These are phyloP conservation scores for Ceratocystis alfenasii DNA, from an alignment of 2,329 filamentous ascomycete species.

Conservation along the genomic window DNA sequence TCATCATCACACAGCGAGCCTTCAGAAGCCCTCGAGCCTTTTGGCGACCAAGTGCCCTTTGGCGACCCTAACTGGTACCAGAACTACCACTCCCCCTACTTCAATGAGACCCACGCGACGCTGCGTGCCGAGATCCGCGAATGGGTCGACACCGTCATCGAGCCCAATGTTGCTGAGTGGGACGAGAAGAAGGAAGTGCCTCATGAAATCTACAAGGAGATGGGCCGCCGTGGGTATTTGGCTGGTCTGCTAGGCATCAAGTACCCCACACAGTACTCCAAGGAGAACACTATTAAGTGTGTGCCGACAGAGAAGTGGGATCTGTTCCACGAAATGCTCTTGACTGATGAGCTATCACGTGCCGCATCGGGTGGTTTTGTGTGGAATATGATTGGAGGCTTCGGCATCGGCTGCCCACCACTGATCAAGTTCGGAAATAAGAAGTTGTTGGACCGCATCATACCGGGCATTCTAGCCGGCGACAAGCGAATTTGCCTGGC, in stretches of 20 bases:
- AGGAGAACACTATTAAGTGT: conserved; percentile 56
- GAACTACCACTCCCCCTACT: conserved; percentile 90
- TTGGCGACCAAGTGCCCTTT: conserved; percentile 78
- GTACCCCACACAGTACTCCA: conserved; percentile 65
- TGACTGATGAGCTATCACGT: conserved; percentile 90
- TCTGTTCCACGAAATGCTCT: conserved; percentile 90
- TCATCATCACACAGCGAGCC: conserved; percentile 34
- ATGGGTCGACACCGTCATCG: conserved; percentile 82
- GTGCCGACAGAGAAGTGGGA: conserved; percentile 89
- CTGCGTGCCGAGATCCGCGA: conserved; percentile 81
- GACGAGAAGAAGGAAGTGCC: conserved; percentile 90
- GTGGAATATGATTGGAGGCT: conserved; percentile 95
- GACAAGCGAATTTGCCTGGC: conserved; percentile 97
- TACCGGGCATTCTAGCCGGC: conserved; percentile 76
- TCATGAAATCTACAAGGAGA: conserved; percentile 81
- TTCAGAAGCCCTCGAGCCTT: conserved; percentile 66
- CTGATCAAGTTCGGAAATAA: conserved; percentile 86
- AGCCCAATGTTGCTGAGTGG: conserved; percentile 90
- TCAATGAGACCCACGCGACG: conserved; percentile 84
- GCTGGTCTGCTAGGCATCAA: conserved; percentile 78
- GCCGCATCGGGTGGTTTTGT: conserved; percentile 83
- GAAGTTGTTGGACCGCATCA: conserved; percentile 69
- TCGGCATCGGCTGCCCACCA: conserved; percentile 85
- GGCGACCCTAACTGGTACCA: conserved; percentile 93
- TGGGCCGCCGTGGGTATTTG: conserved; percentile 86